Base-by-base conservation (phyloP, 352 stramenopile genomes). In the Phytophthora sansomeana region DNA sequence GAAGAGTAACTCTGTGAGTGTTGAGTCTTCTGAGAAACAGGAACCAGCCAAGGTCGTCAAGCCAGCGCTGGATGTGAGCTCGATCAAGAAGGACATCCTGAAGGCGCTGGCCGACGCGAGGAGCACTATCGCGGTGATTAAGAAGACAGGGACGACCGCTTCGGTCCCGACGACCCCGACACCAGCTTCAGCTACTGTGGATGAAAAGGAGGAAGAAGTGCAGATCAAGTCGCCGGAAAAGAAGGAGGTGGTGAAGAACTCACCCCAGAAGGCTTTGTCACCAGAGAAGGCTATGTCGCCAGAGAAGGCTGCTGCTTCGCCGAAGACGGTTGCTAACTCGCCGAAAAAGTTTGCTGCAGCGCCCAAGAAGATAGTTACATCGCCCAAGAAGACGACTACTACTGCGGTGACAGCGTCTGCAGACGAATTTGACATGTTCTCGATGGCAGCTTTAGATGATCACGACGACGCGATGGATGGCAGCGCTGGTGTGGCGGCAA, bases 351-450 rank as follows among this genome's bases (percentile, higher is more conserved):
- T n/a, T n/a, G n/a, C n/a, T n/a, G n/a, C n/a, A n/a, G n/a, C n/a
- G n/a, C n/a, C n/a, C n/a, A n/a, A n/a, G n/a, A n/a, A n/a, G n/a
- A n/a, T n/a, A n/a, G n/a, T n/a, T n/a, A n/a, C n/a, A n/a, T n/a
- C n/a, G n/a, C n/a, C n/a, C n/a, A n/a, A n/a, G n/a, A n/a, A n/a
- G n/a, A n/a, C n/a, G n/a, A 19, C 29, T 17, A 10, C 33, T 26
- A 35, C 7, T 35, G 11, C 50, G 48, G 11, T 47, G 4, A 16
- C 57, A 7, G 28, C 59, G 1, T 64, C 64, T 41, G 50, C 86
- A 19, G 85, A 95, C 32, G 85, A 96, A 13, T 93, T 96, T 32
- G 89, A 97, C 48, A 97, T 97, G 85, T 97, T 97, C 62, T 88
- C 89, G 0, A 80, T 87, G 52, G 83, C 89, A 30, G 88, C 91